These are phyloP conservation scores for Chrysopogon serrulatus DNA, from an alignment of 176 grass and related monocot species.

Conservation along the genomic window DNA sequence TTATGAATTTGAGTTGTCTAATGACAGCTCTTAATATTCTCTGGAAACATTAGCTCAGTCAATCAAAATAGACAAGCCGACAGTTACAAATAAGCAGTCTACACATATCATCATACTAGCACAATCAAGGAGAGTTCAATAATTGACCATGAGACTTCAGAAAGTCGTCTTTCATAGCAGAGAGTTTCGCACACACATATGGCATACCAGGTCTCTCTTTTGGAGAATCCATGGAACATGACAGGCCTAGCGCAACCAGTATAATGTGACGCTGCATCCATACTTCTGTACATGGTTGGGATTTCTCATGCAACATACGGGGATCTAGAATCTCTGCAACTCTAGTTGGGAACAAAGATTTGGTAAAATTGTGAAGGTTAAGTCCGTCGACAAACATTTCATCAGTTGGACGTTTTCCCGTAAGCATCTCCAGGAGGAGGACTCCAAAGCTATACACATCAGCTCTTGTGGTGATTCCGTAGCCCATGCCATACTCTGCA, in stretches of 20 bases:
- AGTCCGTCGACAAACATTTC: conserved; percentile 3
- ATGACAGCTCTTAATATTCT: no score
- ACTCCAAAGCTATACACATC: conserved; percentile 30
- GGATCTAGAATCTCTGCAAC: conserved; percentile 26
- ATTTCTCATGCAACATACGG: neutral
- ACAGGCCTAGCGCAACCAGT: conserved; percentile 7
- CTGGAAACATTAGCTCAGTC: no score
- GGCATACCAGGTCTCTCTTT: conserved; percentile 23
- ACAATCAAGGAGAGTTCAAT: neutral
- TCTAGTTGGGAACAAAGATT: conserved; percentile 22
- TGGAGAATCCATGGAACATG: neutral
- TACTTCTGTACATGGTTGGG: neutral
- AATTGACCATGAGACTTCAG: neutral
- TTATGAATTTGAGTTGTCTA: no score
- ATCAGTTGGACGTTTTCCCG: neutral
- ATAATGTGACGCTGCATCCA: neutral
- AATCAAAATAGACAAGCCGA: no score
- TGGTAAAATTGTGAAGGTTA: neutral
- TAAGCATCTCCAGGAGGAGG: conserved; percentile 17
- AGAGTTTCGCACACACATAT: conserved; percentile 18
- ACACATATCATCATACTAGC: neutral
- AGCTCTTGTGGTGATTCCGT: neutral
- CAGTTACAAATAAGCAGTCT: no score
- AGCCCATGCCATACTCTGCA: neutral
- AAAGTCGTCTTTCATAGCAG: conserved; percentile 5